phyloP scores from a whole-genome alignment of 2,329 filamentous ascomycete species.

The Pseudocercospora macadamiae region DNA sequence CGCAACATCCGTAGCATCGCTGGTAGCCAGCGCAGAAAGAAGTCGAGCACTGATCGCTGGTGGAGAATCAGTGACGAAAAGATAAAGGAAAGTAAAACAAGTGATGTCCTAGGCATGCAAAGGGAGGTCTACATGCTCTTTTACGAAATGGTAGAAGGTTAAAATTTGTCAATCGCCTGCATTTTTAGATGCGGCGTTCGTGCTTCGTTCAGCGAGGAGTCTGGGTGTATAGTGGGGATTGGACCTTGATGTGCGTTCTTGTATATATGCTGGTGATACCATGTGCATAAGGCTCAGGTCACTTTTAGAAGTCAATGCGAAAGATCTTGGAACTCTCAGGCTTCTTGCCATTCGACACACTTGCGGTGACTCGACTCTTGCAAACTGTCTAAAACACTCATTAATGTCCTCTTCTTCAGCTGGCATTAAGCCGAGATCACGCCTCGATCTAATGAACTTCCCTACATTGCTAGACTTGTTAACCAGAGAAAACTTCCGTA shows the following conservation, averaged over 20 bases:
- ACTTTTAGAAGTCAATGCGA: neutral
- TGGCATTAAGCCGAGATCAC: too few relatives aligned
- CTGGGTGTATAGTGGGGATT: neutral
- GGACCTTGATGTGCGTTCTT: neutral
- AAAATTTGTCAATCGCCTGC: neutral
- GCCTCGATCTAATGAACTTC: too few relatives aligned
- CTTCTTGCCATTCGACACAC: neutral
- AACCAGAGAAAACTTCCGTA: too few relatives aligned
- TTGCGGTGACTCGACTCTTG: too few relatives aligned
- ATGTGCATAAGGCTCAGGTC: neutral
- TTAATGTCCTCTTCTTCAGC: too few relatives aligned
- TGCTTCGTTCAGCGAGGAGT: slow-evolving; percentile 6
- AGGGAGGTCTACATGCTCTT: slow-evolving; percentile 95
- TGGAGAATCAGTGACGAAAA: slow-evolving; percentile 99
- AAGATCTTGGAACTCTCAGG: neutral
- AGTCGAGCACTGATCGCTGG: slow-evolving; percentile 72
- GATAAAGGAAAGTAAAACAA: slow-evolving; percentile 90
- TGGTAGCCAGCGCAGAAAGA: slow-evolving; percentile 45
- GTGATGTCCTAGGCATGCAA: slow-evolving; percentile 89
- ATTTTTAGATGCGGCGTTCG: neutral
- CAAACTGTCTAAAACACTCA: too few relatives aligned
- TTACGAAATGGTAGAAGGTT: slow-evolving; percentile 73
- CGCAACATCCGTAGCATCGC: slow-evolving; percentile 6
- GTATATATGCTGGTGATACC: slow-evolving; percentile 3
- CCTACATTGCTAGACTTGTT: too few relatives aligned